Base-by-base conservation (phyloP, 2,329 filamentous ascomycete genomes). In the Hirsutella thompsonii region DNA sequence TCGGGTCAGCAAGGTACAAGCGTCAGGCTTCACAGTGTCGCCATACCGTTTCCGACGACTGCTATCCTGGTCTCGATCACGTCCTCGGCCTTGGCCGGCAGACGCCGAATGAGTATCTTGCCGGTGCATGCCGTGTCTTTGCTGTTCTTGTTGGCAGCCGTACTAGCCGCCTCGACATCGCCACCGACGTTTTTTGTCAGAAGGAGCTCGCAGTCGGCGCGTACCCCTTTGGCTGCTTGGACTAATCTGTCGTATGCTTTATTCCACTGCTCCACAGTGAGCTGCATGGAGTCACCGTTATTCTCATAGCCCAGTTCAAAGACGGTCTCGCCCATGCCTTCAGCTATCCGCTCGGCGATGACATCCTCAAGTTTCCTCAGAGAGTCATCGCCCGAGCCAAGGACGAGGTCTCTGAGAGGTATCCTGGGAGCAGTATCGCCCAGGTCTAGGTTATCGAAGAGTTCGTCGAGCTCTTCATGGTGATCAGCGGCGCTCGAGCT, bases 21-120 rank as follows among this genome's bases (percentile, higher is more conserved):
- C 8, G 38, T 26, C 16, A 8, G 18, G n/a, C 20, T 14, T 5
- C 8, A 20, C 3, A 1, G 3, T 8, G 2, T 20, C 28, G 39
- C 48, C 67, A 56, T 58, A 80, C 77, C 86, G 66, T 98, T 98
- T 38, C 92, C 92, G 8, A 98, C 92, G 0, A 98, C 92, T 1
- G 90, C 92, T 63, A 98, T 93, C 50, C 92, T 70, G 9, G 90
- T 94, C 70, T 98, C 92, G 46, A 95, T 94, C 20, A 94, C 84
- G 43, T 93, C 79, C 56, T 96, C 88, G 5, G 86, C 75, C 11
- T 72, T 81, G 18, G 72, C 66, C 3, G 89, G 87, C 19, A 75
- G 67, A 54, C 82, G 79, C 32, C 92, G 78, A 45, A 96, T 74
- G 52, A 96, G 74, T 38, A 95, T 60, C 59, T 94, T 96, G n/a